These are phyloP conservation scores for Sporobolomyces phaffii DNA, from an alignment of 768 basidiomycete genomes.

Conservation along the genomic window DNA sequence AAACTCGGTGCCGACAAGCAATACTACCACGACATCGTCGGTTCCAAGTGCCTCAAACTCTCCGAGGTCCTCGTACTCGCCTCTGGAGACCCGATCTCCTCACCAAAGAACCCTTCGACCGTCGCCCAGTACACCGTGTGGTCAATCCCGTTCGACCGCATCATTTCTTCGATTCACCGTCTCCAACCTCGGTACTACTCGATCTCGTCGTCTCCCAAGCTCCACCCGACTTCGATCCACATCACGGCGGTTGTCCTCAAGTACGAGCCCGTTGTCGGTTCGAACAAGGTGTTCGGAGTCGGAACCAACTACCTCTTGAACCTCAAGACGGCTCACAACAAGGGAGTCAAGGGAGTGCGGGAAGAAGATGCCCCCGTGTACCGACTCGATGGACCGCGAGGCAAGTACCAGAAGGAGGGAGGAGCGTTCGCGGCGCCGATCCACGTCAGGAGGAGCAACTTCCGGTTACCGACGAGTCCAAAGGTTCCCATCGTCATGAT, in stretches of 20 bases:
- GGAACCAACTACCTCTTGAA: conserved; percentile 94
- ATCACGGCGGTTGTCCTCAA: conserved; percentile 92
- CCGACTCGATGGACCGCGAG: conserved; percentile 82
- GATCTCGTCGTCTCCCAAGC: conserved; percentile 93
- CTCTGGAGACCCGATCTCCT: conserved; percentile 66
- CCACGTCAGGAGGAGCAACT: conserved; percentile 91
- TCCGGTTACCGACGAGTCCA: conserved; percentile 93
- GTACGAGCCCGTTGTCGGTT: conserved; percentile 60
- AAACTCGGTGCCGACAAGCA: conserved; percentile 81
- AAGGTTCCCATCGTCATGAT: conserved; percentile 99
- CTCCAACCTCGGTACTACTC: conserved; percentile 97
- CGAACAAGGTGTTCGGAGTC: conserved; percentile 76
- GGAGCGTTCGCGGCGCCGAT: conserved; percentile 73
- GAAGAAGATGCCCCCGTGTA: conserved; percentile 59
- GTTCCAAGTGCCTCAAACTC: conserved; percentile 68
- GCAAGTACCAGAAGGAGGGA: conserved; percentile 64
- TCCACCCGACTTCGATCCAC: conserved; percentile 81
- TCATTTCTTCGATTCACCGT: conserved; percentile 86
- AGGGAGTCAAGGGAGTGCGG: conserved; percentile 40
- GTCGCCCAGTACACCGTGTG: conserved; percentile 69
- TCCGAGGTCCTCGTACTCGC: conserved; percentile 89
- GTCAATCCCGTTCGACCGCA: conserved; percentile 92
- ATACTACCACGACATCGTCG: conserved; percentile 68
- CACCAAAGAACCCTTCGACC: conserved; percentile 50
- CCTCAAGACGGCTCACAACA: conserved; percentile 67